Conservation (phyloP, 306 rosid genomes). For the Amphicarpaea edgeworthii region DNA sequence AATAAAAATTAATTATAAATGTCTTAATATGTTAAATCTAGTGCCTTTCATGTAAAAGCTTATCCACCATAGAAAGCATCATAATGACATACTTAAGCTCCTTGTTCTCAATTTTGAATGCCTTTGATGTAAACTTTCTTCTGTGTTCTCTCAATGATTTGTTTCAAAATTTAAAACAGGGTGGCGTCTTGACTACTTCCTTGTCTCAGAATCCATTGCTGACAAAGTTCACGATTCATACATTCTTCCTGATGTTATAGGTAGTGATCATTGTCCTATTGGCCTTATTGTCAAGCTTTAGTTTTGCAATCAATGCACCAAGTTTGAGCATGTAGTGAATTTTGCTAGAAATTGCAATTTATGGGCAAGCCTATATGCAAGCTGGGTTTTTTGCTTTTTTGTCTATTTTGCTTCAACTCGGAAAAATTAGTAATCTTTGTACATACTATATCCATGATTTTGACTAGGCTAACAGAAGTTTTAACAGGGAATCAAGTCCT, state of each 20-base stretch:
- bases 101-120: neutral
- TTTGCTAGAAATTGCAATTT: conserved; percentile 17
- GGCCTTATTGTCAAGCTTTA: conserved; percentile 77
- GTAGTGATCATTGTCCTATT: conserved; percentile 95
- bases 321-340: conserved; percentile 23
- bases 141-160: conserved; percentile 33
- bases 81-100: neutral
- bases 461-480: neutral
- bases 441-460: conserved; percentile 24
- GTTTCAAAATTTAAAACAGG: conserved; percentile 62
- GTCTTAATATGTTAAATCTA: too few relatives aligned
- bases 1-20: too few relatives aligned
- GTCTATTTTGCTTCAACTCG: conserved; percentile 17
- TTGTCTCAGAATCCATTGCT: conserved; percentile 80
- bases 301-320: neutral
- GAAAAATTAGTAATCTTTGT: conserved; percentile 22
- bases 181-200: conserved; percentile 98
- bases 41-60: too few relatives aligned
- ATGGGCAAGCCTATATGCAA: conserved; percentile 11
- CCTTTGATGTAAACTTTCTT: conserved; percentile 6
- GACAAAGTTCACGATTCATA: conserved; percentile 88
- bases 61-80: too few relatives aligned
- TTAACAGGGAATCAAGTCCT: conserved; percentile 18
- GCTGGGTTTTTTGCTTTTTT: conserved; percentile 9
- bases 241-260: conserved; percentile 79